Conservation (phyloP, 2,329 filamentous ascomycete genomes). For the Apiospora arundinis region DNA sequence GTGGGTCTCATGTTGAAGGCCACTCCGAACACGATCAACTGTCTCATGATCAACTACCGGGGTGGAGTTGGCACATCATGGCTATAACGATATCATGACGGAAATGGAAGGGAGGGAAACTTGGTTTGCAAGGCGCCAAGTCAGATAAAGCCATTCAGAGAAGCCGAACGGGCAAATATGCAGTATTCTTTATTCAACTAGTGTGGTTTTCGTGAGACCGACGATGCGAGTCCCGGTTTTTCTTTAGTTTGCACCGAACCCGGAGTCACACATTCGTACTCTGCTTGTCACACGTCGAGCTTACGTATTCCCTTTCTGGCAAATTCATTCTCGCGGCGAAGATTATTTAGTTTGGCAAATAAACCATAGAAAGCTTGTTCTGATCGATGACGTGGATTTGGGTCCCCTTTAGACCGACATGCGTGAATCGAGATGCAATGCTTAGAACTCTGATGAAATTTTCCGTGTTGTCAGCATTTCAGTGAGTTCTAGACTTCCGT, state of each 20-base stretch:
- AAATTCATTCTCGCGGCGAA: too few relatives aligned
- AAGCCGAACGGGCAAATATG: neutral
- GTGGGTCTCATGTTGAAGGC: neutral
- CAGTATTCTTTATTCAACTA: slow-evolving; percentile 41
- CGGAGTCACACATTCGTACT: too few relatives aligned
- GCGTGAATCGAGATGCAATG: too few relatives aligned
- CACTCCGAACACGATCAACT: neutral
- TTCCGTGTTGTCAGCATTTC: too few relatives aligned
- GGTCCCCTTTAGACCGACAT: too few relatives aligned
- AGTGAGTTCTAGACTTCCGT: too few relatives aligned
- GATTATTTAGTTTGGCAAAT: too few relatives aligned
- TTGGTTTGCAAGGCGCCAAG: neutral
- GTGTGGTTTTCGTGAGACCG: slow-evolving; percentile 42
- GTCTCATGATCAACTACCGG: neutral
- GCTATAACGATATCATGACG: neutral
- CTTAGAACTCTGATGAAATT: too few relatives aligned
- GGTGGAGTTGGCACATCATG: neutral
- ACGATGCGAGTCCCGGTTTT: slow-evolving; percentile 42
- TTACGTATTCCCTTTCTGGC: too few relatives aligned
- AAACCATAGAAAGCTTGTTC: too few relatives aligned
- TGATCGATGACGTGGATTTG: too few relatives aligned
- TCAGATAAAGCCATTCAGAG: neutral
- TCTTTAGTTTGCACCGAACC: slow-evolving; percentile 33
- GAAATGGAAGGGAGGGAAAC: neutral
- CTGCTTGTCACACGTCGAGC: too few relatives aligned